A percentile compares a stretch with the other conserved stretches of the same genome.
These are phyloP conservation scores for Uromyces viciae-fabae DNA, from an alignment of 1,284 basidiomycete species.

Conservation along the genomic window DNA sequence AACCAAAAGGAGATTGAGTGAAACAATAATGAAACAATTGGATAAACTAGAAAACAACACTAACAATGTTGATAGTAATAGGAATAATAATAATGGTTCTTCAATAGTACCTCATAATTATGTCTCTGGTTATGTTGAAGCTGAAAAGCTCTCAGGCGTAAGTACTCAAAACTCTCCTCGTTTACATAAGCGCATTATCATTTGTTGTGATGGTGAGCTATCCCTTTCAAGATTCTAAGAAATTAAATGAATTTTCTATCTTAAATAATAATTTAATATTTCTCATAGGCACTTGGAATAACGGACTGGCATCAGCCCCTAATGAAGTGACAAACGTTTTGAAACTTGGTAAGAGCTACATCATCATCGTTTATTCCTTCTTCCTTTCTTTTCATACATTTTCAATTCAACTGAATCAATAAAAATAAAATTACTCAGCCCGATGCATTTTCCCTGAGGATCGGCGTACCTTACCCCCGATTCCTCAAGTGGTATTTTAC, in stretches of 20 bases:
- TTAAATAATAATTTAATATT: too few relatives aligned
- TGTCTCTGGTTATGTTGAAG: constrained; percentile 34
- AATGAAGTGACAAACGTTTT: constrained; percentile 29
- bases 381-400: not conserved
- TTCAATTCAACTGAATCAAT: too few relatives aligned
- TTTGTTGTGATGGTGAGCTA: constrained; percentile 36
- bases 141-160: constrained; percentile 10
- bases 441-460: constrained; percentile 43
- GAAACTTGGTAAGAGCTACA: constrained; percentile 19
- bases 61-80: not conserved
- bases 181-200: constrained; percentile 37
- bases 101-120: constrained; percentile 15
- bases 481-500: constrained; percentile 41
- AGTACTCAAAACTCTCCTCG: constrained; percentile 8
- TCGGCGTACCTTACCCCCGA: constrained; percentile 36
- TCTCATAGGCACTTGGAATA: constrained; percentile 34
- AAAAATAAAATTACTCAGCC: constrained; percentile 4
- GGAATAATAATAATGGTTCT: too few relatives aligned
- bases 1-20: not conserved
- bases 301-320: constrained; percentile 22
- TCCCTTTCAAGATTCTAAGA: too few relatives aligned
- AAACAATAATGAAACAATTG: not conserved
- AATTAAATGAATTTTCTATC: too few relatives aligned
- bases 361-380: not conserved
- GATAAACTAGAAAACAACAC: not conserved